Percentiles rank a stretch among this genome's conserved stretches.
Conservation (phyloP, 768 basidiomycete species). For the Lentinula detonsa region DNA sequence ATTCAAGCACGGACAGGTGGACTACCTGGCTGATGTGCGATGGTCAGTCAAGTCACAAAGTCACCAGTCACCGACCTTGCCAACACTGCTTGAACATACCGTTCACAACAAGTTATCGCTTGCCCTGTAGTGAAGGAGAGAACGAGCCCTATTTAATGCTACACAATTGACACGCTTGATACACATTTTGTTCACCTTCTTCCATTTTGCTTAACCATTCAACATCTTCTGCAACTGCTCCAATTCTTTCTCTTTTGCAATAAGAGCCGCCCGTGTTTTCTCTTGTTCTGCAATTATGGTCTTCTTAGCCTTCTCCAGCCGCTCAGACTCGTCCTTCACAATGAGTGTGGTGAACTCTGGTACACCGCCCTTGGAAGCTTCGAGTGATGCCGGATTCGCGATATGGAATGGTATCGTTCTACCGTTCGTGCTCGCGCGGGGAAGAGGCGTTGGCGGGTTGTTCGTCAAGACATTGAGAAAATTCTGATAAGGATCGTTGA, state of each 20-base stretch:
- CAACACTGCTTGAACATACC: too few species aligned
- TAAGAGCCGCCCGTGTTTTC: slow-evolving; percentile 56
- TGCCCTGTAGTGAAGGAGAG: too few species aligned
- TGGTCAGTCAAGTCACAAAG: too few species aligned
- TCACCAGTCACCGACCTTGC: too few species aligned
- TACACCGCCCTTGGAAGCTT: slow-evolving; percentile 59
- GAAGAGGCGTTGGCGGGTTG: slow-evolving; percentile 82
- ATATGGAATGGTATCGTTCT: slow-evolving; percentile 70
- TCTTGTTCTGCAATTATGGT: slow-evolving; percentile 72
- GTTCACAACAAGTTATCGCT: too few species aligned
- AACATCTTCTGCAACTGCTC: slow-evolving; percentile 60
- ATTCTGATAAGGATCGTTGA: slow-evolving; percentile 85
- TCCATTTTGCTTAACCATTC: slow-evolving; percentile 11
- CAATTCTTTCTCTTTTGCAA: slow-evolving; percentile 81
- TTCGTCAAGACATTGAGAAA: slow-evolving; percentile 77
- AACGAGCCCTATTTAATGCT: too few species aligned
- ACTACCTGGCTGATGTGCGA: too few species aligned
- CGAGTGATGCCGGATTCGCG: slow-evolving; percentile 55
- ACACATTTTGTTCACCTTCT: not conserved
- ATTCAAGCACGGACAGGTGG: too few species aligned
- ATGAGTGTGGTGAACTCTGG: slow-evolving; percentile 84
- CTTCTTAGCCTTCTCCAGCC: slow-evolving; percentile 72
- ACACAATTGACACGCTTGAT: not conserved
- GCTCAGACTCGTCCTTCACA: slow-evolving; percentile 82
- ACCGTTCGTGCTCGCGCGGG: slow-evolving; percentile 40